Conservation (phyloP, 345 rosid genomes). For the Brassica incana region DNA sequence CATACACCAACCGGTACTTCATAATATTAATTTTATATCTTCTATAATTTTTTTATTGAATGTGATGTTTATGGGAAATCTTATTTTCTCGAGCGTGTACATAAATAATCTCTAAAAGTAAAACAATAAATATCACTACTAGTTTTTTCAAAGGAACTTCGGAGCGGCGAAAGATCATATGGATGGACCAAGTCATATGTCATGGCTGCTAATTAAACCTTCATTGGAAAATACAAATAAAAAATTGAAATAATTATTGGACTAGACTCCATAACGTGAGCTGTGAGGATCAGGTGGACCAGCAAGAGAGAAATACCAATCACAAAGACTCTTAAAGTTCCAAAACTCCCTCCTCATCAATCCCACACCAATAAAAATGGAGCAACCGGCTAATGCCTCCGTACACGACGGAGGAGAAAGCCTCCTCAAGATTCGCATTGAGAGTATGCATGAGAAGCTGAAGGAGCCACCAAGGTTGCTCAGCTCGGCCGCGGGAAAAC, state of each 20-base stretch:
- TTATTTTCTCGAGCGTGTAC: background rate
- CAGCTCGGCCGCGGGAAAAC: constrained; percentile 38
- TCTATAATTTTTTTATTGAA: background rate
- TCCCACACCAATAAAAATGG: constrained; percentile 20
- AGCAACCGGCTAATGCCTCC: background rate
- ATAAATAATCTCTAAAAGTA: background rate
- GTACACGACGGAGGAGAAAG: constrained; percentile 19
- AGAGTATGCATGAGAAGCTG: constrained; percentile 34
- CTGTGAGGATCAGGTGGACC: constrained; percentile 17
- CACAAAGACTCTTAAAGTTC: background rate
- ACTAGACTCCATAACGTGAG: background rate
- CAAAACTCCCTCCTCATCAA: constrained; percentile 19
- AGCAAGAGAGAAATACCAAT: constrained; percentile 1
- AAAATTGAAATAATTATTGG: background rate
- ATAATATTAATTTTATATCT: background rate
- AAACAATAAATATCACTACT: background rate
- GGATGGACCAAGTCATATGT: constrained; percentile 21
- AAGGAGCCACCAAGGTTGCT: constrained; percentile 36
- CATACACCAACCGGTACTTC: background rate
- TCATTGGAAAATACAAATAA: background rate
- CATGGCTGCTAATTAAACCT: background rate
- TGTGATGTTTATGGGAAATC: background rate
- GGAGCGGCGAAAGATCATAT: constrained; percentile 1
- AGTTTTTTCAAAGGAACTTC: background rate
- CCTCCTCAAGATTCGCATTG: constrained; percentile 32